Conservation (phyloP, 2,329 filamentous ascomycete genomes). For the Leptographium radiaticola region DNA sequence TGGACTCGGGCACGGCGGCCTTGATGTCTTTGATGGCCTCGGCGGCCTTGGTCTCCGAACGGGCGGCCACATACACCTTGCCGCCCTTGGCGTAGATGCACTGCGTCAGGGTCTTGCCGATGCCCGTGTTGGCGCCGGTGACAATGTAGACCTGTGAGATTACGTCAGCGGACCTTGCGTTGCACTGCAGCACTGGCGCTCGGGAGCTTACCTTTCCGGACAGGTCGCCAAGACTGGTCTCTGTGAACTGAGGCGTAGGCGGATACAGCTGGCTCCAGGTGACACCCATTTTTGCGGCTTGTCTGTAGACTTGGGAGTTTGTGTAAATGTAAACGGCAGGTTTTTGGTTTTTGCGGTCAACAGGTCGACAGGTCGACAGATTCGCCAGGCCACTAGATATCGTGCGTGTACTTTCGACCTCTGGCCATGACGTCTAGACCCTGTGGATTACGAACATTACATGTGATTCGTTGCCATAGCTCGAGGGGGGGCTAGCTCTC, state of each 20-base stretch:
- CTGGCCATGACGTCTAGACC: no score
- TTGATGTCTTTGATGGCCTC: conserved; percentile 27
- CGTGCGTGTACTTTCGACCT: no score
- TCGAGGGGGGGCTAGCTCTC: no score
- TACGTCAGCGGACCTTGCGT: no score
- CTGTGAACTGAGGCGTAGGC: neutral
- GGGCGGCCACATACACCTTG: conserved; percentile 37
- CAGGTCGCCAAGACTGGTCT: neutral
- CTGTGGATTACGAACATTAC: no score
- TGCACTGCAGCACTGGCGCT: neutral
- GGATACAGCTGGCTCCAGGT: neutral
- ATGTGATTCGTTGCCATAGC: no score
- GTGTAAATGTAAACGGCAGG: neutral
- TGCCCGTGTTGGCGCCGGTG: conserved; percentile 22
- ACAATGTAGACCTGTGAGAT: conserved; percentile 23
- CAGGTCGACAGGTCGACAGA: no score
- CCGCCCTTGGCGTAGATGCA: conserved; percentile 37
- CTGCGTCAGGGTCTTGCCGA: conserved; percentile 33
- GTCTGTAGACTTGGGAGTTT: neutral
- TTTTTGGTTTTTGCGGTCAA: neutral
- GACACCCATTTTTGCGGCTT: neutral
- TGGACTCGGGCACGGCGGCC: conserved; percentile 14
- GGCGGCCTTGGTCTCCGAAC: conserved; percentile 23
- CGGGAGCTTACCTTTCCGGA: neutral
- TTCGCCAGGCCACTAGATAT: no score